Evolutionary conservation across 2,329 filamentous ascomycete genomes (phyloP).

Genomic region (Aspergillus chevalieri): DNA sequence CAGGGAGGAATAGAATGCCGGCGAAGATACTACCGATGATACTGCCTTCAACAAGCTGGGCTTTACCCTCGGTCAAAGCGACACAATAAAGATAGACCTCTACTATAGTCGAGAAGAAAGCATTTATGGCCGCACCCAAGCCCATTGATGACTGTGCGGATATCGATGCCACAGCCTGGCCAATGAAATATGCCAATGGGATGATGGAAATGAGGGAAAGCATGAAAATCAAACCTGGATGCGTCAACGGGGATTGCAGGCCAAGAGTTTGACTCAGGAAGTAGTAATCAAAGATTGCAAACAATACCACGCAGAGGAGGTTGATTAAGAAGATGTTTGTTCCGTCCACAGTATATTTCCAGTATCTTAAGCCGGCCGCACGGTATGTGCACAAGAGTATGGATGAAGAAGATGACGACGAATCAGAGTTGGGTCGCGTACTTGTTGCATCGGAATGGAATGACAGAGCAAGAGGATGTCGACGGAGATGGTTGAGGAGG

Average conservation of each 20-base stretch:
- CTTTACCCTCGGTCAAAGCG: constrained; percentile 86
- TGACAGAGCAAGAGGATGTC: constrained; percentile 84
- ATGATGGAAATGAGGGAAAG: constrained; percentile 87
- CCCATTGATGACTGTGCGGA: constrained; percentile 99
- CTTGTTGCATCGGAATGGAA: constrained; percentile 83
- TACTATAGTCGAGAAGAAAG: constrained; percentile 95
- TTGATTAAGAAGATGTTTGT: constrained; percentile 99
- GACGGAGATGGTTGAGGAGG: constrained; percentile 81
- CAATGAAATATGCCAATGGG: constrained; percentile 95
- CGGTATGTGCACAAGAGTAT: constrained; percentile 96
- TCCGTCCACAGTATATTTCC: constrained; percentile 98
- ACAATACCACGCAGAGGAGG: constrained; percentile 84
- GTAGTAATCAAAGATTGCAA: constrained; percentile 89
- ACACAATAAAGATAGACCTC: constrained; percentile 98
- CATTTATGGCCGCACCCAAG: constrained; percentile 91
- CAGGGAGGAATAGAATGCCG: constrained; percentile 88
- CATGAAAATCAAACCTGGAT: constrained; percentile 78
- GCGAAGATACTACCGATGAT: constrained; percentile 98
- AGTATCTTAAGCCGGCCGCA: constrained; percentile 88
- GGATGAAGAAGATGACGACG: constrained; percentile 72
- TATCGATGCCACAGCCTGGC: constrained; percentile 95
- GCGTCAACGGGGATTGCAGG: constrained; percentile 67
- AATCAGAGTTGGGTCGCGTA: constrained; percentile 62
- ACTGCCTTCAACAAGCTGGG: constrained; percentile 87
- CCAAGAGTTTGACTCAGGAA: constrained; percentile 65